A percentile compares a stretch with the other conserved stretches of the same genome.
These are phyloP conservation scores for Trichoderma oligosporum DNA, from an alignment of 2,329 filamentous ascomycete genomes.

Conservation along the genomic window DNA sequence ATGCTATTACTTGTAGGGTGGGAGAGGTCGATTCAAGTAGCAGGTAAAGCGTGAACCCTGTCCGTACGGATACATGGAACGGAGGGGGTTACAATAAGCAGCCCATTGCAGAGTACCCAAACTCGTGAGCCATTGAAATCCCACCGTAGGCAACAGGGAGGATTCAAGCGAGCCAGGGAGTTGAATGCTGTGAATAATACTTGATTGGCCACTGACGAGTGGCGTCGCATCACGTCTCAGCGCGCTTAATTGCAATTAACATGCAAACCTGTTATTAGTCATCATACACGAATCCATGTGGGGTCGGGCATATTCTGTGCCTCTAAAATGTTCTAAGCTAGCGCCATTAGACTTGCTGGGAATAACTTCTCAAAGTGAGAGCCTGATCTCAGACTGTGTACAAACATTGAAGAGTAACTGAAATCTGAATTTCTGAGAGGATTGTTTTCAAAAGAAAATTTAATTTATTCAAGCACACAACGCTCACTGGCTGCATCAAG, in stretches of 20 bases:
- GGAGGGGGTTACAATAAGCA: neutral
- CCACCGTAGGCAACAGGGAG: neutral
- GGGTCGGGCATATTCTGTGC: conserved; percentile 3
- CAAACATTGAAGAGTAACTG: neutral
- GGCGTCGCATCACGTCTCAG: conserved; percentile 15
- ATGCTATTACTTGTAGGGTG: conserved; percentile 14
- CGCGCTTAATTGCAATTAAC: conserved; percentile 8
- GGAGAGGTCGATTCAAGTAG: conserved; percentile 30
- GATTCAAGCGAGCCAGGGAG: neutral
- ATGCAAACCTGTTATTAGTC: conserved; percentile 31
- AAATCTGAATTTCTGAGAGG: neutral
- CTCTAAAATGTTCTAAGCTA: neutral
- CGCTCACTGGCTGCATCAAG: neutral
- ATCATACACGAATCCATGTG: conserved; percentile 36
- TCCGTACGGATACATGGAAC: neutral
- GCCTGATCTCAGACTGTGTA: neutral
- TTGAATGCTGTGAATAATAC: neutral
- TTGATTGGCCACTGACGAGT: conserved; percentile 19
- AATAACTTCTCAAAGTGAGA: conserved; percentile 3
- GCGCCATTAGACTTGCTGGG: neutral
- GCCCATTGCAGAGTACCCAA: conserved; percentile 23
- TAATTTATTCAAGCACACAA: no score
- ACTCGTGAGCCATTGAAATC: neutral
- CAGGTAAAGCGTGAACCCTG: conserved; percentile 25
- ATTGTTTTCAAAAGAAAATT: neutral